Percentiles rank a stretch among this genome's conserved stretches.
Evolutionary conservation across 352 stramenopile species (phyloP).

Genomic region (Phytophthora lateralis): DNA sequence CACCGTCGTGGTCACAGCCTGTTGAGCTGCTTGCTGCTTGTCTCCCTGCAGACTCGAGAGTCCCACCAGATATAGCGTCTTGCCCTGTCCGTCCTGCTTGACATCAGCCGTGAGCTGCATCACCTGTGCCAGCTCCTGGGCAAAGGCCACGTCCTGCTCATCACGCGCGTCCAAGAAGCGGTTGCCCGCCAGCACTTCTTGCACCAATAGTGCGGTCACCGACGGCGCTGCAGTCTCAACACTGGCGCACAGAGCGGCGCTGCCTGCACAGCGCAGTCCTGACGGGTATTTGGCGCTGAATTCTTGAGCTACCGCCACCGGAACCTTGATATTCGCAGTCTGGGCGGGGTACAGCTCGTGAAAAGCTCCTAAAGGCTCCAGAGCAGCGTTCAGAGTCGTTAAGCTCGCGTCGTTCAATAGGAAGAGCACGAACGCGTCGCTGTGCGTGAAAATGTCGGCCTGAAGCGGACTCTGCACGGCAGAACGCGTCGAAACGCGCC

Average conservation of each 20-base stretch:
- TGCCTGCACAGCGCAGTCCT: conserved; percentile 39
- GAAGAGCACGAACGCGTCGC: conserved; percentile 40
- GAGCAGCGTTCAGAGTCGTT: conserved; percentile 25
- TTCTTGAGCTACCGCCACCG: conserved; percentile 34
- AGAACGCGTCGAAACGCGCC: conserved; percentile 26
- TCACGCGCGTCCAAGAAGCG: conserved; percentile 31
- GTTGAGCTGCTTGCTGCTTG: conserved; percentile 35
- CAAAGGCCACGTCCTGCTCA: conserved; percentile 38
- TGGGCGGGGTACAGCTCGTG: conserved; percentile 39
- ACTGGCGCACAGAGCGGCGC: conserved; percentile 28
- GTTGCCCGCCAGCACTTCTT: conserved; percentile 31
- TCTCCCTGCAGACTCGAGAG: conserved; percentile 28
- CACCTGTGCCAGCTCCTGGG: conserved; percentile 38
- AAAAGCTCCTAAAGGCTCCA: conserved; percentile 23
- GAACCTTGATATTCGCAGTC: conserved; percentile 24
- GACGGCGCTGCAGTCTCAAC: conserved; percentile 10
- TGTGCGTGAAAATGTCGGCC: conserved; percentile 48
- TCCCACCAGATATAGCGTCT: conserved; percentile 45
- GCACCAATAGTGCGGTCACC: conserved; percentile 21
- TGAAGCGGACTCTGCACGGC: conserved; percentile 39
- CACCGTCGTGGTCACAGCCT: conserved; percentile 33
- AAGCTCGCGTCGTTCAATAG: conserved; percentile 37
- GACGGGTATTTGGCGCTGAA: conserved; percentile 24
- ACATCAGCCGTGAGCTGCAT: conserved; percentile 32
- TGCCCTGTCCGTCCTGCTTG: conserved; percentile 22